Base-by-base conservation (phyloP, 2,329 filamentous ascomycete species). In the Penicillium sp. region DNA sequence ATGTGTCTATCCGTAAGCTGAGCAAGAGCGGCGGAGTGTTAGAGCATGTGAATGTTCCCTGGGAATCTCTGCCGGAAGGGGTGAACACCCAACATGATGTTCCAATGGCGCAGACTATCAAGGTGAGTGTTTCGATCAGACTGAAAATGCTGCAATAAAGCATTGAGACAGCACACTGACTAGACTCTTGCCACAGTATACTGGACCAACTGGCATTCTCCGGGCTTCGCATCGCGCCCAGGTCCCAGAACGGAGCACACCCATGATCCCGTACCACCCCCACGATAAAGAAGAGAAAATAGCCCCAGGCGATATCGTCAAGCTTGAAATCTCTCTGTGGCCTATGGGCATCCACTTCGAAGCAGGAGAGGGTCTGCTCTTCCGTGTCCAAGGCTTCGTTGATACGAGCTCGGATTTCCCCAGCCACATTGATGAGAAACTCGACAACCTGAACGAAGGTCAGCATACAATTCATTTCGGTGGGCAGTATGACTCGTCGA, bases 371-470 rank as follows among this genome's bases (percentile, higher is more conserved):
- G 6, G 32, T 10, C n/a, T 34, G 2, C 32, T 34, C 3, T 18
- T 34, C 10, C 32, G 32, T 17, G 43, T 46, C 15, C 43, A 46
- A 24, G 43, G 43, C 6, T 46, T 46, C 32, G 24, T 46, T 13
- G 43, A 46, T 37, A 46, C 43, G 4, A 46, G 43, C 32, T 46
- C 43, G 2, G 43, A 46, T 18, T 46, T 46, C 32, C 43, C 43
- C 15, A 46, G 43, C 21, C 43, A 46, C 18, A 46, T 46, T 12
- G 43, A 46, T n/a, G 26, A 46, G 29, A 32, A 32, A 12, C 29
- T 32, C 4, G 29, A 32, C 29, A 32, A 32, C 12, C 29, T 32
- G 4, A 32, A 32, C 29, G 13, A 32, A 5, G 29, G 29, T 5
- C 29, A 15, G 29, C 29, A 32, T 12, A 32, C 7, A 6, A 32